Evolutionary conservation across 257 asterid genomes (phyloP), one percentile per base, ranked within the genome.

Genomic region (Salvia splendens): DNA sequence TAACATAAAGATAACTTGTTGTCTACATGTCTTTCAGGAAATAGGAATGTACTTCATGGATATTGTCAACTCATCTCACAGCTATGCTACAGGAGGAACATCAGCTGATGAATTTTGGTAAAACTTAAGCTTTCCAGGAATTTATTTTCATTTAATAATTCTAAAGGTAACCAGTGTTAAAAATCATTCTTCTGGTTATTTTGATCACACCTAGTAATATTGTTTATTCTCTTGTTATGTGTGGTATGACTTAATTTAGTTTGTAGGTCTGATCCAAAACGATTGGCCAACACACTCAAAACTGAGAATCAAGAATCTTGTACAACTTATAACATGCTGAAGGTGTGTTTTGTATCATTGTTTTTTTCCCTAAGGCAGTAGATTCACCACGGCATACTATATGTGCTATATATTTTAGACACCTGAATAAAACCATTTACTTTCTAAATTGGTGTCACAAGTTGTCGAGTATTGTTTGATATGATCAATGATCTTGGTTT

Each of bases 81-180:
- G 82, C 79, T 93, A 90, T 72, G 97, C 95, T 36, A 93, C 99
- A 1, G 99, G 97, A 78, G 99, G 99, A 70, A 90, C 99, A 58
- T 86, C 97, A 32, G 89, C 65, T 12, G 17, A 78, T 38, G 99
- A 93, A 70, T 84, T 84, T 75, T 93, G 97, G 99, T 90, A 81
- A 49, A 52, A 62, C 28, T 15, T 64, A 57, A 46, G 61, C 55
- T 41, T 64, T 70, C 48, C 14, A 16, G 6, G 48, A 56, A 20
- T 45, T 49, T 32, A 14, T 24, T 14, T 6, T 54, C 2, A 3
- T 55, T 53, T 32, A 32, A 33, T 43, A 30, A 56, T 28, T 41
- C 4, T 49, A 63, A 32, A 38, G 48, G 28, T 41, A 51, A 53
- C 57, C 56, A 54, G 32, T 43, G 2, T 67, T 32, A 4, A 35